These are phyloP conservation scores for Bruguiera parviflora DNA, from an alignment of 345 rosid species.

Conservation along the genomic window DNA sequence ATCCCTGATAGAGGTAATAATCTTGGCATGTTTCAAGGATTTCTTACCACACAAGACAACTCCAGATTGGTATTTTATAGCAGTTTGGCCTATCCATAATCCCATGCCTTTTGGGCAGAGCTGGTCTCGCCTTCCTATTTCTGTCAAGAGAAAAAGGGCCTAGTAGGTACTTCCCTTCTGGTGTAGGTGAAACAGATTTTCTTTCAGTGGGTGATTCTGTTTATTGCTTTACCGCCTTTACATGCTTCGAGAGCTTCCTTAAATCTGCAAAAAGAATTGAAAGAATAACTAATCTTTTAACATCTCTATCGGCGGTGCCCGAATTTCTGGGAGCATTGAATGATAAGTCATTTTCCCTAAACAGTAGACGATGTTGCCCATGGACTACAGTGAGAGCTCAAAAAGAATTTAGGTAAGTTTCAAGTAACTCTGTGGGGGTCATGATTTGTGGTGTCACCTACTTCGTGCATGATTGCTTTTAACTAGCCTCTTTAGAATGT, in stretches of 20 bases:
- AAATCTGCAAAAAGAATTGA: slow-evolving; percentile 44
- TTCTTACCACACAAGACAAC: slow-evolving; percentile 14
- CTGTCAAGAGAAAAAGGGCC: slow-evolving; percentile 6
- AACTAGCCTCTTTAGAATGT: background rate
- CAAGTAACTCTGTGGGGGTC: background rate
- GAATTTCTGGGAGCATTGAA: slow-evolving; percentile 35
- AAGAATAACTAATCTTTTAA: slow-evolving; percentile 32
- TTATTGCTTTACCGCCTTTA: slow-evolving; percentile 27
- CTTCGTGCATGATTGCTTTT: background rate
- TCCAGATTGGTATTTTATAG: slow-evolving; percentile 10
- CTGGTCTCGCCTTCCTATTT: slow-evolving; percentile 4
- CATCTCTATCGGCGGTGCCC: slow-evolving; percentile 45
- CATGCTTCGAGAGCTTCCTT: slow-evolving; percentile 32
- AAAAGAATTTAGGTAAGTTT: slow-evolving; percentile 23
- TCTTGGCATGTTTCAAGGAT: slow-evolving; percentile 9
- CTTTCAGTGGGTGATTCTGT: slow-evolving; percentile 16
- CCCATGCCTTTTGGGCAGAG: slow-evolving; percentile 15
- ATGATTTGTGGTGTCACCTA: background rate
- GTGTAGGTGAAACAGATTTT: slow-evolving; percentile 25
- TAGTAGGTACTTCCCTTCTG: background rate
- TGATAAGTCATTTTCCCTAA: slow-evolving; percentile 53
- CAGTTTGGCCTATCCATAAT: slow-evolving; percentile 4
- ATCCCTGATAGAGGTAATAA: slow-evolving; percentile 7
- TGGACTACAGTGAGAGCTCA: slow-evolving; percentile 24
- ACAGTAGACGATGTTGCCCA: slow-evolving; percentile 37